Evolutionary conservation across 345 rosid genomes (phyloP), one percentile per base, ranked within the genome.

Genomic region (Linum lewisii): DNA sequence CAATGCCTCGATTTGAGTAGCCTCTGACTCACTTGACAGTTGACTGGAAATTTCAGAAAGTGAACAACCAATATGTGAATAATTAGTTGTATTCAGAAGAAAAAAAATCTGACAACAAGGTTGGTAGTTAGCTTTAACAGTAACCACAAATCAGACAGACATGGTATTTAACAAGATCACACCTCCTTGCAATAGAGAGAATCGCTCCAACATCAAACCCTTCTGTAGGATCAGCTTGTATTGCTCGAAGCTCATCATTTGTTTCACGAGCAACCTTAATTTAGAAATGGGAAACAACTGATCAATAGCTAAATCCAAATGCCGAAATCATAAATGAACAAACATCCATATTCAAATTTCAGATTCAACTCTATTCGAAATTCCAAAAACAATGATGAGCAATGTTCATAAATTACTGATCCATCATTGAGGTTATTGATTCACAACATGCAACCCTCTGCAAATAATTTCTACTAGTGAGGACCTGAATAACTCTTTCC

Each of bases 231-330:
- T 84, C 93, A 54, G 85, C 88, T 69, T 71, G 73, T 61, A 87
- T 82, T 59, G 87, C 78, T 70, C 95, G 90, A 69, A 94, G 96
- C 68, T 87, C 97, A 81, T 90, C 97, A 76, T 94, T 94, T 34
- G 97, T 94, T 81, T 94, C 99, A 62, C 96, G 92, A 74, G 99
- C 93, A 82, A 87, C 99, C 99, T 94, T 16, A 63, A 51, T 22
- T 58, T 59, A 25, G 53, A 59, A 62, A 14, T 42, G 47, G 47
- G 13, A 16, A 42, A 11, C 15, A 16, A 42, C 9, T 11, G 32
- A 59, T 66, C 60, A 63, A 57, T 22, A 32, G 24, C 1, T 29
- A 8, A 29, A 29, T 29, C 34, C 34, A 29, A 29, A 29, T 29
- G 34, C 7, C 0, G 34, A 29, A 29, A 29, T 29, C 34, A n/a